phyloP scores from a whole-genome alignment of 371 early-diverging fungal species.

The Lichtheimia ramosa region DNA sequence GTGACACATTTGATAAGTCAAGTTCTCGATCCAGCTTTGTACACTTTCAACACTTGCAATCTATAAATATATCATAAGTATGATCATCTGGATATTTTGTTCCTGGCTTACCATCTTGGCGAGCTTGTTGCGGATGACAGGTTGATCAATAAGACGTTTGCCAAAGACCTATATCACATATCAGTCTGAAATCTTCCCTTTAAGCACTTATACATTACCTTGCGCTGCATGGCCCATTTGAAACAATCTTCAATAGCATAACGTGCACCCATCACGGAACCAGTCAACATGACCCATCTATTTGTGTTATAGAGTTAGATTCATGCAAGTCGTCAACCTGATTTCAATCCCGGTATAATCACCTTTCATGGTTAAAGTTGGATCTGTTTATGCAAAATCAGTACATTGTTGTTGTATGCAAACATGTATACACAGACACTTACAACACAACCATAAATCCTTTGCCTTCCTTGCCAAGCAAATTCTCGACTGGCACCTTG shows the following conservation, averaged over 20 bases:
- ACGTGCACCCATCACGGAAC: constrained; percentile 17
- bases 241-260: constrained; percentile 30
- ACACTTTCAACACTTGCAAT: constrained; percentile 51
- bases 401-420: too few species aligned
- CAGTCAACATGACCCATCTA: constrained; percentile 24
- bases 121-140: constrained; percentile 64
- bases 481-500: constrained; percentile 71
- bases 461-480: constrained; percentile 69
- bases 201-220: constrained; percentile 2
- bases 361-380: constrained; percentile 19
- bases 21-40: constrained; percentile 51
- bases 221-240: constrained; percentile 55
- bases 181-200: too few species aligned
- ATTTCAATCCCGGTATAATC: too few species aligned
- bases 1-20: constrained; percentile 58
- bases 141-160: constrained; percentile 68
- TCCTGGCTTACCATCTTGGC: constrained; percentile 64
- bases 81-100: not conserved
- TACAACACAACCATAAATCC: constrained; percentile 60
- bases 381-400: not conserved
- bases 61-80: constrained; percentile 27
- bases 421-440: not conserved
- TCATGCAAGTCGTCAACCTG: not conserved
- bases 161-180: constrained; percentile 60
- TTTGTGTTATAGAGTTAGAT: not conserved